A percentile compares a stretch with the other conserved stretches of the same genome.
Evolutionary conservation across 768 basidiomycete genomes (phyloP).

Genomic region (Boletus insuetus): DNA sequence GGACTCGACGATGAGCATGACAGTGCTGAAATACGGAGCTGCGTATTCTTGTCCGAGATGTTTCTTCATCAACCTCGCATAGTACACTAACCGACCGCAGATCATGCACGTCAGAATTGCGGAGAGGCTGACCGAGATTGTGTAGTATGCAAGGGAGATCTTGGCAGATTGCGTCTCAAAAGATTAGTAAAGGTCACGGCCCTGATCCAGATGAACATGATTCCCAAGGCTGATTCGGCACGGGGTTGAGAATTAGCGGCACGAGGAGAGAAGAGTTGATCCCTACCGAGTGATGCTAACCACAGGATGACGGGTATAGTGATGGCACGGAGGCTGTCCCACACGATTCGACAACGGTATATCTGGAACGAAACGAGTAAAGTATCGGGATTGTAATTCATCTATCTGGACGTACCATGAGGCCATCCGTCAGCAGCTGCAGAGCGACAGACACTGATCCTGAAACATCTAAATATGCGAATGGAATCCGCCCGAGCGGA

Average conservation of each 20-base stretch:
- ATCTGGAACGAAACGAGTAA: constrained; percentile 9
- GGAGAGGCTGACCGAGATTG: not conserved
- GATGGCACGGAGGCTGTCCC: constrained; percentile 17
- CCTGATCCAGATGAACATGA: not conserved
- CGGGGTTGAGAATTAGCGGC: not conserved
- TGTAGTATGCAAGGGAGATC: constrained; percentile 1
- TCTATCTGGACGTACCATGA: constrained; percentile 14
- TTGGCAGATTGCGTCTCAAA: not conserved
- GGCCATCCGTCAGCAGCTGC: constrained; percentile 32
- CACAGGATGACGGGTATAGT: constrained; percentile 13
- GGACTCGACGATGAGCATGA: not conserved
- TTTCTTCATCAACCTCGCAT: not conserved
- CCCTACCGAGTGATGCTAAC: constrained; percentile 9
- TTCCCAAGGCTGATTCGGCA: constrained; percentile 5
- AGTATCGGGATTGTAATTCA: not conserved
- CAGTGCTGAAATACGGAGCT: constrained; percentile 1
- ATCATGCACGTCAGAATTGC: constrained; percentile 8
- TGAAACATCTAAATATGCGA: too few species aligned
- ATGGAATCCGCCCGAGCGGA: constrained; percentile 6
- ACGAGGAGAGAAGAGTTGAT: not conserved
- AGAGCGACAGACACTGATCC: constrained; percentile 6
- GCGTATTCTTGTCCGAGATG: constrained; percentile 2
- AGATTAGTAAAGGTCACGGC: too few species aligned
- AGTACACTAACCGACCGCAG: not conserved
- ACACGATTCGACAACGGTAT: constrained; percentile 29